Percentiles rank a stretch among this genome's conserved stretches.
Evolutionary conservation across 805 yeast species (phyloP).

Genomic region (Wickerhamomyces subpelliculosus): DNA sequence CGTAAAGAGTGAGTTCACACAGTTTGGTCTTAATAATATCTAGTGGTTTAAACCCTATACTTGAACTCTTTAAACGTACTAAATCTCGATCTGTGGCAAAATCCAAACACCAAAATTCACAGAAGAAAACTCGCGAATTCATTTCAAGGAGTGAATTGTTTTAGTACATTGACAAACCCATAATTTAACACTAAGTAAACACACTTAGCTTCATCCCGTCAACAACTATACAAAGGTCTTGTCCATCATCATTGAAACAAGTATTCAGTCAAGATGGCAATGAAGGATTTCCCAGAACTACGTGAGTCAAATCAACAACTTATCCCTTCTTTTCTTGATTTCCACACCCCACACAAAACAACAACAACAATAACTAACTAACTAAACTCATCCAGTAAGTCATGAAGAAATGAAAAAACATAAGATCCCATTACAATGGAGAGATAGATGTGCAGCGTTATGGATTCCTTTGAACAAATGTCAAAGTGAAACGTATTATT

Average conservation of each 20-base stretch:
- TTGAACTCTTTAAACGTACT: no score
- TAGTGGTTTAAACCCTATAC: no score
- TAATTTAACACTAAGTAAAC: no score
- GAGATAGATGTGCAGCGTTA: constrained; percentile 76
- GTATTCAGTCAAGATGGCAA: not conserved
- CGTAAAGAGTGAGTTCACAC: no score
- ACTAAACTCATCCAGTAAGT: constrained; percentile 38
- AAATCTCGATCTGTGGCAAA: no score
- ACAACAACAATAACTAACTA: not conserved
- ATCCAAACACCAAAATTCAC: no score
- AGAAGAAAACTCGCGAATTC: no score
- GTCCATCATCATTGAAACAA: not conserved
- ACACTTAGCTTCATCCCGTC: no score
- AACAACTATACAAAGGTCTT: no score
- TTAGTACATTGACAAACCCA: no score
- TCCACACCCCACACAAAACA: not conserved
- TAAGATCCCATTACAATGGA: constrained; percentile 69
- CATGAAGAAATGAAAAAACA: constrained; percentile 79
- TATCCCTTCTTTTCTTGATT: constrained; percentile 1
- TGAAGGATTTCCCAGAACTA: not conserved
- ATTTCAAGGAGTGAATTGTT: no score
- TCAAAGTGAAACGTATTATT: constrained; percentile 45
- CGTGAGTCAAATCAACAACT: not conserved
- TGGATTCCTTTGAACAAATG: constrained; percentile 57
- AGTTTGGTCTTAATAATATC: no score